Base-by-base conservation (phyloP, 345 rosid species). In the Moricandia moricandioides region DNA sequence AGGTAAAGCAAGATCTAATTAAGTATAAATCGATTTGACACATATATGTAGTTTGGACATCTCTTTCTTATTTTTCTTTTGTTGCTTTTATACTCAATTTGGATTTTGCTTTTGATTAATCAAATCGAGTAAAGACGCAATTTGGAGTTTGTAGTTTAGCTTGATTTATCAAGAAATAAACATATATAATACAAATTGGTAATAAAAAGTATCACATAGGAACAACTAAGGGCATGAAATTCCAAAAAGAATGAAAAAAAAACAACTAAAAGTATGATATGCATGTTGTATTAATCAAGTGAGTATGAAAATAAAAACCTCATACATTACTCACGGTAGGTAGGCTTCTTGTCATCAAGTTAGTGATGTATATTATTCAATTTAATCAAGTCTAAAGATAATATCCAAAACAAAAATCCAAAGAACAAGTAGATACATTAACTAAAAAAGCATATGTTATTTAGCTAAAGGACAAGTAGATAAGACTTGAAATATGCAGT, bases 401-500 rank as follows among this genome's bases (percentile, higher is more conserved):
- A 45, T 26, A 35, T 14, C 37, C 24, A 7, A 34, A 68, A 13
- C 60, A 17, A 31, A 66, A 55, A 13, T 35, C 62, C 51, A 24
- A 55, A 47, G 5, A 24, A 56, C 31, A 3, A 10, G 16, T 7
- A 8, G 63, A 13, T 24, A 55, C 35, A 24, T 24, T 34, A 69
- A 35, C 10, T 8, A n/a, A 0, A 37, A 69, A 27, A 30, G 58
- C 67, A 61, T 71, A 61, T 47, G 9, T 30, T 17, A 45, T 14
- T 3, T 12, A 62, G 37, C 71, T 57, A 71, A 77, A 77, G 5
- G 76, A 52, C 72, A 77, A 57, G 35, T 57, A 71, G 76, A 77
- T 64, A 64, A 77, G 71, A 77, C 67, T 77, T 70, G 12, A 24
- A 77, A 64, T 17, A 71, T 65, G 71, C 33, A 71, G 45, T 65